Percentiles rank a stretch among this genome's conserved stretches.
Evolutionary conservation across 179 eudicot genomes (phyloP).

Genomic region (Spinacia oleracea): DNA sequence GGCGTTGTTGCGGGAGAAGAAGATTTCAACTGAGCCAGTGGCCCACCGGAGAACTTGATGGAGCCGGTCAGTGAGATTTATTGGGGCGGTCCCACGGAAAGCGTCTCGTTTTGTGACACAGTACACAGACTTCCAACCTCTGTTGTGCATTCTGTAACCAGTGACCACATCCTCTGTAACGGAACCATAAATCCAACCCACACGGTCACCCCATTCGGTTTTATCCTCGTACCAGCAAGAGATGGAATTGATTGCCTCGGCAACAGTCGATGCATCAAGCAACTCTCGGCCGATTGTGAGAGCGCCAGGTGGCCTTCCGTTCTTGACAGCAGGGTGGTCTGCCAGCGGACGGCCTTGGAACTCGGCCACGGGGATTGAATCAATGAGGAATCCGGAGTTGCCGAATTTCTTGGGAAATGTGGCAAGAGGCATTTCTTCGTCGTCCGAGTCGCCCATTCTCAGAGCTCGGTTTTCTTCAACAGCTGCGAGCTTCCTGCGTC

Average conservation of each 20-base stretch:
- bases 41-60: constrained; percentile 97
- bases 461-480: constrained; percentile 72
- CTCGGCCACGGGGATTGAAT: constrained; percentile 86
- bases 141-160: constrained; percentile 88
- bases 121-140: constrained; percentile 88
- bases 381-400: constrained; percentile 68
- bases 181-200: constrained; percentile 97
- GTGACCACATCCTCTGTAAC: constrained; percentile 96
- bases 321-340: constrained; percentile 86
- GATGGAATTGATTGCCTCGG: constrained; percentile 81
- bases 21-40: constrained; percentile 90
- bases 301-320: constrained; percentile 91
- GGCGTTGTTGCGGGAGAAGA: constrained; percentile 91
- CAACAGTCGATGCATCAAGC: constrained; percentile 85
- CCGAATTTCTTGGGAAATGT: constrained; percentile 77
- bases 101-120: constrained; percentile 91
- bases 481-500: constrained; percentile 39
- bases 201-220: constrained; percentile 90
- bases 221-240: constrained; percentile 97
- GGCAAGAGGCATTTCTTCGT: constrained; percentile 78
- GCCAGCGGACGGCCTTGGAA: constrained; percentile 91
- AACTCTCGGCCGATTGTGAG: constrained; percentile 72
- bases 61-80: constrained; percentile 82
- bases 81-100: constrained; percentile 89
- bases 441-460: constrained; percentile 80